Conservation (phyloP, 257 asterid genomes). For the Striga asiatica region DNA sequence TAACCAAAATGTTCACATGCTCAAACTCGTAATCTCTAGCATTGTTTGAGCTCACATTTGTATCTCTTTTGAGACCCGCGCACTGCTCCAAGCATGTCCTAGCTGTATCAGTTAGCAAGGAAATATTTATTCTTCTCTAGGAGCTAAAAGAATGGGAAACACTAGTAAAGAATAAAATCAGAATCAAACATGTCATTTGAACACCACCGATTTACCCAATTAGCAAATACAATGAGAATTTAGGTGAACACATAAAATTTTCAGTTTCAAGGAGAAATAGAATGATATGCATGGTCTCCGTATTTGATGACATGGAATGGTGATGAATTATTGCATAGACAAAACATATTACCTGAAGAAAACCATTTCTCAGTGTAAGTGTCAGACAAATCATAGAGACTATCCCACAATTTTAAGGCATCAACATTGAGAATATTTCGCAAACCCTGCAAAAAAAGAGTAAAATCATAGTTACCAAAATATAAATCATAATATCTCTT, state of each 20-base stretch:
- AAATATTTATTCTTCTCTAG: background rate
- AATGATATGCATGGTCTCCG: background rate
- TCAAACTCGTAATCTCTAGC: constrained; percentile 21
- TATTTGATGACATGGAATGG: constrained; percentile 3
- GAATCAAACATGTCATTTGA: background rate
- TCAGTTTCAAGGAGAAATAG: background rate
- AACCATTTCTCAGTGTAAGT: constrained; percentile 79
- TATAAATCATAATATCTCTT: background rate
- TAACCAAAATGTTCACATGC: constrained; percentile 74
- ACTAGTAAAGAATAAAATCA: background rate
- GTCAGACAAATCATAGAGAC: constrained; percentile 67
- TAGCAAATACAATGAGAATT: background rate
- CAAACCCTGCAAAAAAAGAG: constrained; percentile 70
- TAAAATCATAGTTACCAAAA: background rate
- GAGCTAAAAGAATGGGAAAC: background rate
- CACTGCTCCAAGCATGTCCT: constrained; percentile 77
- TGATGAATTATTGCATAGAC: constrained; percentile 2
- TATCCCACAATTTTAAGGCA: constrained; percentile 45
- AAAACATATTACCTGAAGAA: constrained; percentile 56
- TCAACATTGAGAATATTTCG: constrained; percentile 41
- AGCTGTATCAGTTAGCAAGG: constrained; percentile 36
- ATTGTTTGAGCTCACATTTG: constrained; percentile 25
- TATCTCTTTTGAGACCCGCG: constrained; percentile 37
- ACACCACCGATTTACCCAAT: background rate
- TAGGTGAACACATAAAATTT: background rate